Evolutionary conservation across 306 rosid genomes (phyloP).

Genomic region (Dalbergia oliveri): DNA sequence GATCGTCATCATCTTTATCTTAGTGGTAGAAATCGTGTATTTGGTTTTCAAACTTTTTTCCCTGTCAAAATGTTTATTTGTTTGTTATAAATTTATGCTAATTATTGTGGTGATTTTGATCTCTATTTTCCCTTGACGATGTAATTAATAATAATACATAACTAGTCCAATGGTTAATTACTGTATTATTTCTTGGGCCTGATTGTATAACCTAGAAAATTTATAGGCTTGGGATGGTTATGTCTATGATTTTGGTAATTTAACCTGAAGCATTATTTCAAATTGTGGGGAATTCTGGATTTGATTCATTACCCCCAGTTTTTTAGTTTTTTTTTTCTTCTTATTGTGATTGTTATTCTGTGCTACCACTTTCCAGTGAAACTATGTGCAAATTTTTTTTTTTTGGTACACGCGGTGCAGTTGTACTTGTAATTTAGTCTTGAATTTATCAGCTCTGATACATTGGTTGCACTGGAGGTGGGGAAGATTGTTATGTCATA

Average conservation of each 20-base stretch:
- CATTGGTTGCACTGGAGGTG: conserved; percentile 13
- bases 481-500: conserved; percentile 6
- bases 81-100: neutral
- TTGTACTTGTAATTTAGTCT: neutral
- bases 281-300: neutral
- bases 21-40: conserved; percentile 20
- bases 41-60: neutral
- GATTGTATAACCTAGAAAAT: neutral
- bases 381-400: neutral
- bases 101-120: neutral
- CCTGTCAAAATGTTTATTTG: too few relatives aligned
- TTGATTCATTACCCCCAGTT: neutral
- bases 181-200: neutral
- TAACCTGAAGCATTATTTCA: neutral
- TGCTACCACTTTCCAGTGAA: neutral
- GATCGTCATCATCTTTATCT: neutral
- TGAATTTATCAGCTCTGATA: neutral
- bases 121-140: neutral
- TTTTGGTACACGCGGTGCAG: neutral
- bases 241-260: conserved; percentile 9
- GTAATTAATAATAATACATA: neutral
- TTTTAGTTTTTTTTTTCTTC: neutral
- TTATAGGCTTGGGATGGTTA: neutral
- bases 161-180: conserved; percentile 1
- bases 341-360: neutral